Conservation (phyloP, 2,329 filamentous ascomycete species). For the Botrytis sinoallii region DNA sequence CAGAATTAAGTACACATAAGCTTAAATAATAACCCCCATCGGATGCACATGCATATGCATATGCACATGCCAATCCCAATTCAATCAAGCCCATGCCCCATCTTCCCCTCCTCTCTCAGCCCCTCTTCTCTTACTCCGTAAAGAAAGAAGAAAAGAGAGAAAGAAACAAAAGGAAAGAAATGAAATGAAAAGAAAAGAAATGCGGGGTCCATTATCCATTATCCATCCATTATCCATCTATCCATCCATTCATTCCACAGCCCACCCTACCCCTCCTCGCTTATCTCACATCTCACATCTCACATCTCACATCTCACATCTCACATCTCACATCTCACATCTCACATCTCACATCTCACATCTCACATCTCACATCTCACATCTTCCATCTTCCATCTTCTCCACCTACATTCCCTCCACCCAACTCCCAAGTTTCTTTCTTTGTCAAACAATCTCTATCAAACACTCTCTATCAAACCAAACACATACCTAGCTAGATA, state of each 20-base stretch:
- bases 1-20: not conserved
- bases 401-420: no score
- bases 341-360: no score
- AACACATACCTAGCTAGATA: not conserved
- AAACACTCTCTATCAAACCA: no score
- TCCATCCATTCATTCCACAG: not conserved
- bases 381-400: no score
- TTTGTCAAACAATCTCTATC: not conserved
- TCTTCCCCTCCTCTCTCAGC: not conserved
- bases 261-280: not conserved
- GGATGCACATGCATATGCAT: no score
- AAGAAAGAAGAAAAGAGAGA: no score
- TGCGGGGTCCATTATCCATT: not conserved
- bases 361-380: no score
- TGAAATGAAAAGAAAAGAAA: not conserved
- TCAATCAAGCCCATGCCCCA: no score
- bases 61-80: not conserved
- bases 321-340: no score
- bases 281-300: not conserved
- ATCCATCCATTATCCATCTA: no score
- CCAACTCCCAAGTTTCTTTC: no score
- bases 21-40: not conserved
- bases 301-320: no score
- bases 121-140: not conserved
- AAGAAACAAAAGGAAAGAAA: not conserved